Evolutionary conservation across 495 filamentous ascomycete genomes (phyloP).

Genomic region (Aspergillus biplanus): DNA sequence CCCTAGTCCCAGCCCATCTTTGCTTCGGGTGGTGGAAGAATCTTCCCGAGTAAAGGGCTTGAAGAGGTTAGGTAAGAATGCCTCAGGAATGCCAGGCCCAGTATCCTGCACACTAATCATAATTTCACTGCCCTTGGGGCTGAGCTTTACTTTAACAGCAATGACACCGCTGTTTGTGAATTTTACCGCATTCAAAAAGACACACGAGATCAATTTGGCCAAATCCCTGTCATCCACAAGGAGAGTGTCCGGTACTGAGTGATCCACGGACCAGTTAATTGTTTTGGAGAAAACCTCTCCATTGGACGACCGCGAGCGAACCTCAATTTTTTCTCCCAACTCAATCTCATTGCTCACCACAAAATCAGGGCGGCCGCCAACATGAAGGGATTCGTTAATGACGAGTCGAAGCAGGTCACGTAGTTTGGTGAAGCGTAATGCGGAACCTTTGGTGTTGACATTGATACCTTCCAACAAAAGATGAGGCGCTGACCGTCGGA

Average conservation of each 20-base stretch:
- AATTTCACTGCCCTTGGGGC: slow-evolving; percentile 56
- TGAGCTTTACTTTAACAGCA: slow-evolving; percentile 57
- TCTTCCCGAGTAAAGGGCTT: slow-evolving; percentile 76
- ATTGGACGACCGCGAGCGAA: slow-evolving; percentile 60
- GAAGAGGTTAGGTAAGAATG: slow-evolving; percentile 73
- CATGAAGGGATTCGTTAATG: slow-evolving; percentile 70
- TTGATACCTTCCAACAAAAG: slow-evolving; percentile 51
- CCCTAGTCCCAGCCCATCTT: slow-evolving; percentile 75
- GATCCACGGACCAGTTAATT: slow-evolving; percentile 70
- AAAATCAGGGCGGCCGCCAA: slow-evolving; percentile 75
- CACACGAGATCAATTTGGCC: slow-evolving; percentile 73
- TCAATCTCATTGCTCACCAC: slow-evolving; percentile 61
- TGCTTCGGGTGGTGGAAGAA: slow-evolving; percentile 69
- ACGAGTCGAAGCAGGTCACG: slow-evolving; percentile 69
- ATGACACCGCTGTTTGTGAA: slow-evolving; percentile 76
- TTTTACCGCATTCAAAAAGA: slow-evolving; percentile 79
- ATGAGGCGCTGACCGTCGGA: slow-evolving; percentile 47
- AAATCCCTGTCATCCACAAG: slow-evolving; percentile 73
- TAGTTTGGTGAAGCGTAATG: slow-evolving; percentile 62
- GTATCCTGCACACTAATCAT: slow-evolving; percentile 68
- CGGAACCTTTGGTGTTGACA: slow-evolving; percentile 40
- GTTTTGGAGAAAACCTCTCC: slow-evolving; percentile 61
- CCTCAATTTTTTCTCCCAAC: slow-evolving; percentile 68
- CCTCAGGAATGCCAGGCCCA: slow-evolving; percentile 71
- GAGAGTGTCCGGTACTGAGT: slow-evolving; percentile 66